Evolutionary conservation across 805 yeast species (phyloP).

Genomic region (Metschnikowia similis): DNA sequence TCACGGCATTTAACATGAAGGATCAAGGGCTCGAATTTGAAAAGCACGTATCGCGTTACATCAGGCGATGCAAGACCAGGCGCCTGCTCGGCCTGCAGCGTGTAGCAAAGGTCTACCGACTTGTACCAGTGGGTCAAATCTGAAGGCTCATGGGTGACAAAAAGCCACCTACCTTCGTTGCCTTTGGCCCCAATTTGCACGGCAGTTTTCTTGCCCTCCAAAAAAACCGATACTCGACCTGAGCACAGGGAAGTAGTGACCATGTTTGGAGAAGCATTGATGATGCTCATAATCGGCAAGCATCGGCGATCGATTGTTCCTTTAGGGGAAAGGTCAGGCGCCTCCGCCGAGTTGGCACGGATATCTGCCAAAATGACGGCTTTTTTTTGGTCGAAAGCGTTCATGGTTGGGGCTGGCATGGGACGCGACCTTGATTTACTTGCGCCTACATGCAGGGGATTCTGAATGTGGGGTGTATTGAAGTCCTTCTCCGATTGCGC

Average conservation of each 20-base stretch:
- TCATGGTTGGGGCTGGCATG: conserved; percentile 18
- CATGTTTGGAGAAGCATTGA: conserved; percentile 60
- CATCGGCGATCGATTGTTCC: conserved; percentile 78
- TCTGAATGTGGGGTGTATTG: too few relatives aligned
- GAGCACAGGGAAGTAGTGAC: conserved; percentile 89
- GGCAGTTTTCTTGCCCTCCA: conserved; percentile 60
- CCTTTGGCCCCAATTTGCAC: conserved; percentile 75
- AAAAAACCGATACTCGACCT: conserved; percentile 77
- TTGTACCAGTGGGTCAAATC: conserved; percentile 49
- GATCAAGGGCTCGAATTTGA: conserved; percentile 81
- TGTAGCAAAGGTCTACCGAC: conserved; percentile 19
- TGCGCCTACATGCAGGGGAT: background rate
- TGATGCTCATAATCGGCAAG: conserved; percentile 63
- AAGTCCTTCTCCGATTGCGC: too few relatives aligned
- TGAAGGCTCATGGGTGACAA: conserved; percentile 62
- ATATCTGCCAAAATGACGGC: conserved; percentile 50
- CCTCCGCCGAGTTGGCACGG: conserved; percentile 32
- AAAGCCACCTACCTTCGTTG: conserved; percentile 78
- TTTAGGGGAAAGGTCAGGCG: conserved; percentile 76
- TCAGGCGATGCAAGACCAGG: conserved; percentile 6
- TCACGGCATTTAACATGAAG: conserved; percentile 78
- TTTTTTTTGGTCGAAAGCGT: conserved; percentile 69
- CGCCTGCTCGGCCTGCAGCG: background rate
- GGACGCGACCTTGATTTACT: background rate
- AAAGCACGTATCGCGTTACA: conserved; percentile 51